Base-by-base conservation (phyloP, 129 eudicot genomes). In the Gnaphalium uliginosum region DNA sequence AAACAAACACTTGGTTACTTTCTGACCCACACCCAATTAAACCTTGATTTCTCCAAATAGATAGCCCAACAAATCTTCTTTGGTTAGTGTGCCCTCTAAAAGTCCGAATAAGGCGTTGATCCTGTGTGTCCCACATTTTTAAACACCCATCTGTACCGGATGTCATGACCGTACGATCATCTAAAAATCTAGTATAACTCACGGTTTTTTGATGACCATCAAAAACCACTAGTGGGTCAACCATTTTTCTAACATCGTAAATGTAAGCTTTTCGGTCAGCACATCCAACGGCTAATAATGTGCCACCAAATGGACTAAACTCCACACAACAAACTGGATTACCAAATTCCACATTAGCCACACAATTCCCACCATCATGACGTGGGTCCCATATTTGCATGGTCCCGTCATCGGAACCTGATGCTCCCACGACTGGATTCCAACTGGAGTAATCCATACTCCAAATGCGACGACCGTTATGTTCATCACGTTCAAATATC, bases 351-450 rank as follows among this genome's bases (percentile, higher is more conserved):
- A 88, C 88, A n/a, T 68, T 19, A 18, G 81, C 89, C 84, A 90
- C 71, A 57, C 72, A 80, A 9, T 30, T 53, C 30, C 86, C 96
- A 0, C 79, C 81, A 2, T 87, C 89, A 58, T 86, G 79, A 1
- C 96, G 85, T 1, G 96, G 89, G 81, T 90, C 96, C 96, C 96
- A 90, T 39, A 90, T 81, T 59, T 90, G 96, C 85, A 90, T 79
- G 82, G 89, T 82, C 3, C 96, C 96, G 54, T 90, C 96, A 14
- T 90, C 96, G 24, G 96, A 88, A 19, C 91, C 93, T 7, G 96
- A 90, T 6, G 89, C 96, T 0, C 96, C 93, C 0, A 90, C 22
- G 0, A 61, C 53, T 23, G 96, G 93, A 7, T 80, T 80, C 74
- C 77, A n/a, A 10, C 53, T 82, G 46, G 91, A 88, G 33, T 90